Percentiles rank a stretch among this genome's conserved stretches.
These are phyloP conservation scores for Aquilaria agallochum DNA, from an alignment of 441 rosid species.

Conservation along the genomic window DNA sequence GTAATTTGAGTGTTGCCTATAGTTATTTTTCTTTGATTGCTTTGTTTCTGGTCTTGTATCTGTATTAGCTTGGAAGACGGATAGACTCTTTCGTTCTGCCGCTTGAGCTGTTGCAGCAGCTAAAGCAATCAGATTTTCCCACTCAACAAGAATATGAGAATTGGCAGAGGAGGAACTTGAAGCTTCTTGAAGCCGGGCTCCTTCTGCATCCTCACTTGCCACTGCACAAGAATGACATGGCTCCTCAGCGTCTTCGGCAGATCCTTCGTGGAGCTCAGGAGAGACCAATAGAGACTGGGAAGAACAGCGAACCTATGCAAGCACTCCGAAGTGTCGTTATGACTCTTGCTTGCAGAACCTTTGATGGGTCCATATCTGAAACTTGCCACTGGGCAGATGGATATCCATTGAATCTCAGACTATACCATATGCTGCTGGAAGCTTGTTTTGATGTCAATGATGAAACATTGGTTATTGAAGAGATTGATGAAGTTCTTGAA, in stretches of 20 bases:
- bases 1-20: not conserved
- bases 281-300: constrained; percentile 45
- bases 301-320: constrained; percentile 45
- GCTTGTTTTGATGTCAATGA: constrained; percentile 66
- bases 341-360: constrained; percentile 50
- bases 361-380: constrained; percentile 41
- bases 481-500: constrained; percentile 66
- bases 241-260: constrained; percentile 41
- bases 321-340: constrained; percentile 41
- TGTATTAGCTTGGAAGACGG: constrained; percentile 56
- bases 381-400: constrained; percentile 75
- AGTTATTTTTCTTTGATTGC: not conserved
- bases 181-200: constrained; percentile 70
- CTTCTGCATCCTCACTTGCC: constrained; percentile 55
- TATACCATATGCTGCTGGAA: constrained; percentile 53
- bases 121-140: constrained; percentile 52
- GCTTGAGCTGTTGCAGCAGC: constrained; percentile 64
- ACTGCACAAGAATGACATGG: constrained; percentile 28
- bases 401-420: constrained; percentile 51
- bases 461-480: constrained; percentile 51
- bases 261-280: constrained; percentile 38
- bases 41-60: constrained; percentile 3
- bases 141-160: constrained; percentile 47
- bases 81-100: constrained; percentile 65
- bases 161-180: constrained; percentile 62